Base-by-base conservation (phyloP, 495 filamentous ascomycete species). In the Aspergillus nanangensis region DNA sequence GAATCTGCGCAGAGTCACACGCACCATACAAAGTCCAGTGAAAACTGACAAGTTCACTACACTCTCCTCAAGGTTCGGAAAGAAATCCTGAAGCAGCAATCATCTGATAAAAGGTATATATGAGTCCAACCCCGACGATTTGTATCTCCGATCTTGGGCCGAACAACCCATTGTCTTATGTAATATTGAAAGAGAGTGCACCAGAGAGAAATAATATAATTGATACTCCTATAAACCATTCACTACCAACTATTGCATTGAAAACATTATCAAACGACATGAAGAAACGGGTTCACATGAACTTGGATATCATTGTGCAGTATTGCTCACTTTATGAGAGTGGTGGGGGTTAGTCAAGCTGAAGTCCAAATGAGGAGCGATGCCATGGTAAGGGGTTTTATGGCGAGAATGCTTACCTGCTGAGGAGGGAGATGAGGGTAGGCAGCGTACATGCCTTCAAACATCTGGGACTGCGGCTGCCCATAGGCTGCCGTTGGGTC, bases 381-480 rank as follows among this genome's bases (percentile, higher is more conserved):
- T n/a, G n/a, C n/a, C n/a, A n/a, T n/a, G n/a, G n/a, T n/a, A 31
- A 13, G 27, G 27, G 27, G 27, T 31, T 31, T 31, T n/a, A n/a
- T n/a, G n/a, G n/a, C n/a, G n/a, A n/a, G n/a, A n/a, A n/a, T n/a
- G n/a, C n/a, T 51, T 76, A 92, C 89, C 78, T 91, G 89, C 67
- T 94, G 90, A 49, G 85, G 77, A 50, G 86, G 86, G 75, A 95
- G 85, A 50, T 81, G 74, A 27, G 84, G 77, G 65, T 88, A 93
- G 24, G 78, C 78, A 41, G 58, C 66, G 69, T 96, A 96, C 77
- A 96, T 95, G 41, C 74, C 77, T 51, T 90, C 87, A 60, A 92
- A 96, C 79, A 96, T 93, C 53, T 81, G 82, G 34, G 80, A 75
- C 55, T 82, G 83, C 31, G 82, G 80, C 43, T 90, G 85, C 32